A percentile compares a stretch with the other conserved stretches of the same genome.
phyloP scores from a whole-genome alignment of 768 basidiomycete genomes.

The Suillus sp. region DNA sequence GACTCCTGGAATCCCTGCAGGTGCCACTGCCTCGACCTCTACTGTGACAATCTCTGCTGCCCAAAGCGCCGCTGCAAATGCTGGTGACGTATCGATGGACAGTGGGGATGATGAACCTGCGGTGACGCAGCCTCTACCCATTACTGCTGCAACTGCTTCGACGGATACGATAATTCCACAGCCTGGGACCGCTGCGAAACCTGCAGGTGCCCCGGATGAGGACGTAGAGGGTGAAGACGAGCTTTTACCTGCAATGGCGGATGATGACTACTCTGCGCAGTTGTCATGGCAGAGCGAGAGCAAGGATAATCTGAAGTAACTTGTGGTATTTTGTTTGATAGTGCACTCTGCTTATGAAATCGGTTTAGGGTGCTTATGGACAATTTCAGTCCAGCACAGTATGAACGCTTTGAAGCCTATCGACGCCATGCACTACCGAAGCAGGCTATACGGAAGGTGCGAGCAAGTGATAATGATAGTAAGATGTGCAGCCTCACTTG shows the following conservation, averaged over 20 bases:
- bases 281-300: conserved; percentile 84
- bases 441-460: conserved; percentile 77
- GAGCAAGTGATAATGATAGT: conserved; percentile 15
- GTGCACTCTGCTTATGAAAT: background rate
- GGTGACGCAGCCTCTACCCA: background rate
- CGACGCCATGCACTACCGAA: conserved; percentile 82
- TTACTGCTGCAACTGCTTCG: background rate
- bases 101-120: conserved; percentile 23
- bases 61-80: conserved; percentile 14
- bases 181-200: conserved; percentile 10
- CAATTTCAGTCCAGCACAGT: conserved; percentile 80
- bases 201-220: conserved; percentile 35
- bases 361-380: conserved; percentile 80
- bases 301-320: conserved; percentile 81
- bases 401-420: conserved; percentile 89
- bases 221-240: conserved; percentile 82
- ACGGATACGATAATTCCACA: conserved; percentile 14
- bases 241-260: conserved; percentile 80
- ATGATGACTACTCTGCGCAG: conserved; percentile 86
- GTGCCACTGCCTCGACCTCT: conserved; percentile 14
- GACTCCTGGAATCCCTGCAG: conserved; percentile 19
- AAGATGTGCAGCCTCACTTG: background rate
- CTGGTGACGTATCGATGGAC: conserved; percentile 11
- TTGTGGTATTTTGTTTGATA: conserved; percentile 20
- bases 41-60: conserved; percentile 10